Conservation (phyloP, 2,329 filamentous ascomycete genomes). For the Claviceps digitariae region DNA sequence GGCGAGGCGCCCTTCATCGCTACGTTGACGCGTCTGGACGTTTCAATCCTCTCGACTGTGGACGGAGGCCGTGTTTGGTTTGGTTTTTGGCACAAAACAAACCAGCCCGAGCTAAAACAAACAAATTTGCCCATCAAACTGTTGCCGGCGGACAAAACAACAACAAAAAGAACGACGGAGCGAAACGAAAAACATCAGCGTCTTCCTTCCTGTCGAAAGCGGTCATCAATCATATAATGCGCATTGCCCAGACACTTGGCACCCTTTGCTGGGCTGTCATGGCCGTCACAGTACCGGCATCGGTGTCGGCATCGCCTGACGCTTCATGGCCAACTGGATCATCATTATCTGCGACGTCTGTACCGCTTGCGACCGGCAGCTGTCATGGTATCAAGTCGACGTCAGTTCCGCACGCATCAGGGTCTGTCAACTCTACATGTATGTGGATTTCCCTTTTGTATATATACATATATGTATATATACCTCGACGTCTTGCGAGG, state of each 20-base stretch:
- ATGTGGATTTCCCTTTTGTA: neutral
- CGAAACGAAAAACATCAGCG: neutral
- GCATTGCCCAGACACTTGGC: constrained; percentile 7
- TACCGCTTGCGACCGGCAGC: neutral
- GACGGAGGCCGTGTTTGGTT: too few relatives aligned
- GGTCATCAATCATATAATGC: constrained; percentile 7
- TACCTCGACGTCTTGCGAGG: neutral
- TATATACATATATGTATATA: neutral
- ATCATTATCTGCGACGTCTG: neutral
- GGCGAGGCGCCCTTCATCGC: neutral
- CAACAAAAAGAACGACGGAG: neutral
- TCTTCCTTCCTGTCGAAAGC: too few relatives aligned
- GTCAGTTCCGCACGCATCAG: neutral
- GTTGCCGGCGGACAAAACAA: neutral
- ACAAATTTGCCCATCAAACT: too few relatives aligned
- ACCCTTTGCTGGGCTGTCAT: constrained; percentile 7
- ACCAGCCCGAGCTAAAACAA: too few relatives aligned
- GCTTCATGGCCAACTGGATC: neutral
- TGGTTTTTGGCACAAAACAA: neutral
- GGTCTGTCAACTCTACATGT: constrained; percentile 1
- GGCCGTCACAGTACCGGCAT: constrained; percentile 3
- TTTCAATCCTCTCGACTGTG: too few relatives aligned
- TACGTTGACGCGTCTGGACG: too few relatives aligned
- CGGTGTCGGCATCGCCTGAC: constrained; percentile 3
- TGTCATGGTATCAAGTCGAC: neutral